Conservation (phyloP, 2,329 filamentous ascomycete genomes). For the Sclerotinia borealis region DNA sequence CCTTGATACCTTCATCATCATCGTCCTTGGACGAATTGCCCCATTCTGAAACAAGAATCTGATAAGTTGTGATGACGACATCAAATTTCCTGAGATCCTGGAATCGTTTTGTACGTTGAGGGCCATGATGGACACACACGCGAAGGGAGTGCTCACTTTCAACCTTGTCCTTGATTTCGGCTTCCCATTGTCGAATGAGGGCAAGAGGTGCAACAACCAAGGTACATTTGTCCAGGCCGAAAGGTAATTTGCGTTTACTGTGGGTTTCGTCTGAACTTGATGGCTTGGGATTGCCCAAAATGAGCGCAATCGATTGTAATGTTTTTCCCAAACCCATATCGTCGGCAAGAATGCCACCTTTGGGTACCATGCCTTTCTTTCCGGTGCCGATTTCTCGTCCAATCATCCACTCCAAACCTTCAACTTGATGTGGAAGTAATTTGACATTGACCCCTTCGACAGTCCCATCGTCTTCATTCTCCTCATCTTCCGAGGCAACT, state of each 20-base stretch:
- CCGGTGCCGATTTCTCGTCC: slow-evolving; percentile 82
- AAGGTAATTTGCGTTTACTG: slow-evolving; percentile 62
- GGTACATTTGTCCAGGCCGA: slow-evolving; percentile 68
- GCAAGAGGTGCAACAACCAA: slow-evolving; percentile 90
- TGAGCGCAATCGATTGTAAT: slow-evolving; percentile 82
- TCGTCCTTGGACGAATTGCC: slow-evolving; percentile 58
- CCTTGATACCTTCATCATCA: slow-evolving; percentile 55
- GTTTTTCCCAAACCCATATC: slow-evolving; percentile 98
- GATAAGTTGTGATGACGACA: slow-evolving; percentile 95
- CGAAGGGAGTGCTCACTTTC: slow-evolving; percentile 61
- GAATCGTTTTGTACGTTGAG: slow-evolving; percentile 72
- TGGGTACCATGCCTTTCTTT: slow-evolving; percentile 75
- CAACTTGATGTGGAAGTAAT: slow-evolving; percentile 86
- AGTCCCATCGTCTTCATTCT: slow-evolving; percentile 53
- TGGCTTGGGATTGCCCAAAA: slow-evolving; percentile 75
- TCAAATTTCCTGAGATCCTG: slow-evolving; percentile 78
- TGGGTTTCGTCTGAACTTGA: slow-evolving; percentile 44
- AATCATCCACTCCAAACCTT: slow-evolving; percentile 92
- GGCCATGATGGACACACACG: slow-evolving; percentile 87
- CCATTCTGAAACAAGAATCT: slow-evolving; percentile 89
- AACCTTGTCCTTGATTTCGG: slow-evolving; percentile 82
- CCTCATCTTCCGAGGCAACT: slow-evolving; percentile 37
- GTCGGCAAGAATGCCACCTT: slow-evolving; percentile 91
- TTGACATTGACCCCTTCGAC: slow-evolving; percentile 82
- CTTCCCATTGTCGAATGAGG: slow-evolving; percentile 95